Conservation (phyloP, 345 rosid species). For the Brassica rapa region DNA sequence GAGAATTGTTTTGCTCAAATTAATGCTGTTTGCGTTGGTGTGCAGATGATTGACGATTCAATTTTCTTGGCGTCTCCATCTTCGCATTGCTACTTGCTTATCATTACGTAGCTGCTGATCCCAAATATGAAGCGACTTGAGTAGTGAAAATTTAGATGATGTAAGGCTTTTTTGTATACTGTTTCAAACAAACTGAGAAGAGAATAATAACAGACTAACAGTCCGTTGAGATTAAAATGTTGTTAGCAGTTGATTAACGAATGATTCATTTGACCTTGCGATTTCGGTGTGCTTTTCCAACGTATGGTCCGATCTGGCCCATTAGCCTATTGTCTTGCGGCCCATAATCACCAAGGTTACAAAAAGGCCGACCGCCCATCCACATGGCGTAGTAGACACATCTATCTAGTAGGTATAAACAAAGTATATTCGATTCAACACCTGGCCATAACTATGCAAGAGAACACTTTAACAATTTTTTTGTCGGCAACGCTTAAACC, state of each 20-base stretch:
- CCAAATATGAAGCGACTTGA: slow-evolving; percentile 70
- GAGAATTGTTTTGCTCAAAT: slow-evolving; percentile 5
- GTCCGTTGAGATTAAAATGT: slow-evolving; percentile 7
- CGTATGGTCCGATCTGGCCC: background rate
- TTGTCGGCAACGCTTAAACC: background rate
- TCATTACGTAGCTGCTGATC: slow-evolving; percentile 86
- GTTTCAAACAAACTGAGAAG: slow-evolving; percentile 15
- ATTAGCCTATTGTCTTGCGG: background rate
- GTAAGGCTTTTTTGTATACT: background rate
- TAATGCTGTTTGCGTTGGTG: slow-evolving; percentile 13
- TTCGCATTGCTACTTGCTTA: slow-evolving; percentile 74
- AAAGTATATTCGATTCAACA: slow-evolving; percentile 5
- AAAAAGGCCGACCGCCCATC: background rate
- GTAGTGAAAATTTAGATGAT: slow-evolving; percentile 1
- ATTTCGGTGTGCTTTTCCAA: no score
- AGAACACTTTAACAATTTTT: background rate
- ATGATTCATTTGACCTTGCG: no score
- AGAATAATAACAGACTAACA: slow-evolving; percentile 1
- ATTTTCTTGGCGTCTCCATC: slow-evolving; percentile 77
- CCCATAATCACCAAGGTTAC: background rate
- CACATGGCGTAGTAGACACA: background rate
- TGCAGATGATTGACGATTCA: slow-evolving; percentile 92
- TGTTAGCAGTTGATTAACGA: background rate
- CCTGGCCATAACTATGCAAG: background rate
- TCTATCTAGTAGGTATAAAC: background rate